phyloP scores from a whole-genome alignment of 495 filamentous ascomycete genomes.

The Bacidia gigantensis region DNA sequence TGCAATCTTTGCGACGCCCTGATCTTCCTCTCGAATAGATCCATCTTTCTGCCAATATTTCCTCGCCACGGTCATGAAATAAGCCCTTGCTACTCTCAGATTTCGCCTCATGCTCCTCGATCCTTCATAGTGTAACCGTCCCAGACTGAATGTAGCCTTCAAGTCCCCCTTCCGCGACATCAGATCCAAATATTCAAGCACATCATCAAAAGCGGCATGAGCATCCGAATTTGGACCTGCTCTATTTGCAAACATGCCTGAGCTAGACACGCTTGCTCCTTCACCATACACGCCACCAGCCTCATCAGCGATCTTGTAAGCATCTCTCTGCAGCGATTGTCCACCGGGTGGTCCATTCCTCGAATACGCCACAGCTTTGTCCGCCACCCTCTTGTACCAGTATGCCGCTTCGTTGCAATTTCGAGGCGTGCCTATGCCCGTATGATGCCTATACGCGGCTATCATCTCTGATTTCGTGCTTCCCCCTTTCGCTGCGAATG shows the following conservation, averaged over 20 bases:
- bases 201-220: constrained; percentile 76
- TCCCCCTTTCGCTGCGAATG: constrained; percentile 76
- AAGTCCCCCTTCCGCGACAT: constrained; percentile 89
- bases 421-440: constrained; percentile 70
- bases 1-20: constrained; percentile 65
- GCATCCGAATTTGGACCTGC: constrained; percentile 54
- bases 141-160: constrained; percentile 80
- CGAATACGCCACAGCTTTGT: constrained; percentile 79
- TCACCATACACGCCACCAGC: constrained; percentile 88
- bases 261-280: constrained; percentile 81
- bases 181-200: constrained; percentile 87
- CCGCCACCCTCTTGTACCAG: constrained; percentile 87
- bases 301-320: constrained; percentile 69
- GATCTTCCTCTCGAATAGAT: constrained; percentile 36
- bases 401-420: constrained; percentile 73
- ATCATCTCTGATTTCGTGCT: constrained; percentile 89
- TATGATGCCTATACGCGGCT: constrained; percentile 71
- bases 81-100: constrained; percentile 57
- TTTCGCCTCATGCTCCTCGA: constrained; percentile 60
- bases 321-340: constrained; percentile 55
- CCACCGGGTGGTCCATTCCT: constrained; percentile 87
- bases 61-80: constrained; percentile 69
- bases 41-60: constrained; percentile 81
- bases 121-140: constrained; percentile 82
- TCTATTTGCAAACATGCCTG: constrained; percentile 70